Evolutionary conservation across 768 basidiomycete genomes (phyloP).

Genomic region (Phallus indusiatus): DNA sequence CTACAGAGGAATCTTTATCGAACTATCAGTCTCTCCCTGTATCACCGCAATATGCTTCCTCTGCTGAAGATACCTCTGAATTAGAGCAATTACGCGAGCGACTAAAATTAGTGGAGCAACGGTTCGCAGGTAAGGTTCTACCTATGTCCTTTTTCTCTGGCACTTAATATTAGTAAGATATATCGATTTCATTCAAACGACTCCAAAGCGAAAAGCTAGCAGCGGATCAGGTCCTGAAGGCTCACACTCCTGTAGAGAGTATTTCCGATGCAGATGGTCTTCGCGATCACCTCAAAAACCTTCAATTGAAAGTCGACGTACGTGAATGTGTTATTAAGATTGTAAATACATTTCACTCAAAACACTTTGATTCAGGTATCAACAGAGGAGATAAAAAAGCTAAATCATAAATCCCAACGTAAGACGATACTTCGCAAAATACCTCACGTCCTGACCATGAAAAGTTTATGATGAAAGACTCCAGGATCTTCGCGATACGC

Average conservation of each 20-base stretch:
- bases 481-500: slow-evolving; percentile 78
- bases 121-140: slow-evolving; percentile 51
- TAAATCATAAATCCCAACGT: slow-evolving; percentile 70
- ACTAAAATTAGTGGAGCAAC: slow-evolving; percentile 62
- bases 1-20: background rate
- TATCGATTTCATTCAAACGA: slow-evolving; percentile 68
- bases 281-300: slow-evolving; percentile 60
- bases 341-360: background rate
- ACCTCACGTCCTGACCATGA: background rate
- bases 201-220: slow-evolving; percentile 64
- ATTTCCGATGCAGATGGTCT: slow-evolving; percentile 57
- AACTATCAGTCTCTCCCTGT: background rate
- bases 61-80: slow-evolving; percentile 16
- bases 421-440: slow-evolving; percentile 18
- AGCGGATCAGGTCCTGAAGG: slow-evolving; percentile 57
- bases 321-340: slow-evolving; percentile 15
- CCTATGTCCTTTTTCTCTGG: background rate
- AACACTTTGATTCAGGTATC: slow-evolving; percentile 35
- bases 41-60: background rate
- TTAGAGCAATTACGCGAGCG: slow-evolving; percentile 57
- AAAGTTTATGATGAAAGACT: slow-evolving; percentile 77
- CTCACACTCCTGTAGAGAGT: slow-evolving; percentile 61
- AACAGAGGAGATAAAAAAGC: slow-evolving; percentile 69
- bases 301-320: slow-evolving; percentile 64
- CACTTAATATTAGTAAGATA: slow-evolving; percentile 35